Percentiles rank a stretch among this genome's conserved stretches.
phyloP scores from a whole-genome alignment of 2,329 filamentous ascomycete genomes.

The Stemphylium vesicarium region DNA sequence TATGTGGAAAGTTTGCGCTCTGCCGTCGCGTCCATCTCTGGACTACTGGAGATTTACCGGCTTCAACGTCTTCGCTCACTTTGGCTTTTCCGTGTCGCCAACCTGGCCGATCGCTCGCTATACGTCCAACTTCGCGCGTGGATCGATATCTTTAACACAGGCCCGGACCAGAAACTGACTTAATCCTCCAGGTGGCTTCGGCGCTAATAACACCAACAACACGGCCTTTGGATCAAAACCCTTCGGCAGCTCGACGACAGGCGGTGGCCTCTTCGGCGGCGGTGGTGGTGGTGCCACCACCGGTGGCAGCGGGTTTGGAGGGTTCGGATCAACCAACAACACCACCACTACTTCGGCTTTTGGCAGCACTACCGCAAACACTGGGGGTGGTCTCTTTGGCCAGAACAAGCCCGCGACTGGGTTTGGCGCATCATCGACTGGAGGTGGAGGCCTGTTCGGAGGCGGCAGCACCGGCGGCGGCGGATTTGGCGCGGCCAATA shows the following conservation, averaged over 20 bases:
- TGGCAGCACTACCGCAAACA: slow-evolving; percentile 36
- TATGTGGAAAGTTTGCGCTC: slow-evolving; percentile 48
- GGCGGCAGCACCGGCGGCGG: slow-evolving; percentile 32
- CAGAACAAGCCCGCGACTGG: slow-evolving; percentile 33
- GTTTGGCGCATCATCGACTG: slow-evolving; percentile 35
- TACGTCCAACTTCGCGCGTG: background rate
- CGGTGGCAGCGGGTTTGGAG: slow-evolving; percentile 15
- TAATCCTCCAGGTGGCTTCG: slow-evolving; percentile 40
- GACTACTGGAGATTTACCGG: slow-evolving; percentile 1
- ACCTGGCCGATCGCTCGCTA: slow-evolving; percentile 1
- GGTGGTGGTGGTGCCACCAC: slow-evolving; percentile 13
- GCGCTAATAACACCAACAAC: slow-evolving; percentile 33
- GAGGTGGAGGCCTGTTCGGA: slow-evolving; percentile 38
- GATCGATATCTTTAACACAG: background rate
- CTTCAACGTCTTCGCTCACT: slow-evolving; percentile 1
- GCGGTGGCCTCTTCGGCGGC: slow-evolving; percentile 45
- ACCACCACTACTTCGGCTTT: slow-evolving; percentile 30
- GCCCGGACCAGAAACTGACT: slow-evolving; percentile 28
- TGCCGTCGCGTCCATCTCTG: slow-evolving; percentile 32
- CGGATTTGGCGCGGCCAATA: slow-evolving; percentile 35
- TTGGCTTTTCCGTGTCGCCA: background rate
- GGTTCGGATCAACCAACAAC: slow-evolving; percentile 26
- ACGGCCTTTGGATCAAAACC: slow-evolving; percentile 37
- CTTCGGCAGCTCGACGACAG: slow-evolving; percentile 43
- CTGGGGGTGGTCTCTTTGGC: slow-evolving; percentile 41